Base-by-base conservation (phyloP, 2,329 filamentous ascomycete genomes). In the Berkeleyomyces rouxiae region DNA sequence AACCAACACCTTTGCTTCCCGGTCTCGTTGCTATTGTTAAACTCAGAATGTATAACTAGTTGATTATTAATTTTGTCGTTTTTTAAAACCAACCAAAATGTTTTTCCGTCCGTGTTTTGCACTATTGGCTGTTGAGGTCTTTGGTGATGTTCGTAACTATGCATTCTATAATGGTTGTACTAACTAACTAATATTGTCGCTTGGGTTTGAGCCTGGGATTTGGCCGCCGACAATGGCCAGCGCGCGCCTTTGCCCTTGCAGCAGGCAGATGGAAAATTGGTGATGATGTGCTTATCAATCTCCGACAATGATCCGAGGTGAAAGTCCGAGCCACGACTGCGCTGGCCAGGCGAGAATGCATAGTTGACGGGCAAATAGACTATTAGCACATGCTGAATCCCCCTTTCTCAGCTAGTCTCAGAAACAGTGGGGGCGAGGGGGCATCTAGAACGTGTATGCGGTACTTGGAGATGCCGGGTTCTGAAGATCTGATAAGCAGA, bases 401-500 rank as follows among this genome's bases (percentile, higher is more conserved):
- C 23, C 23, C 23, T 23, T 23, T 23, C 23, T 23, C 23, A 23
- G 23, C 23, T 2, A 23, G 23, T 23, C 2, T 1, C 23, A 2
- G 23, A 23, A 23, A 23, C 23, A 23, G 23, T 23, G 23, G 23
- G 31, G 23, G 47, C 47, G 23, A 23, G 49, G n/a, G 16, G 49
- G 23, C 23, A 23, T 33, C 49, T 53, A 33, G 49, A 33, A 33
- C 16, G 11, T 33, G 4, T 36, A 39, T 6, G 31, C 13, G 23
- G n/a, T 49, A 23, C 5, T 49, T 49, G 33, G 57, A 13, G 58
- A 47, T 59, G 13, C n/a, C n/a, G 40, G 42, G 11, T 59, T 58
- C 5, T 37, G 33, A 59, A 46, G 58, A 59, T 59, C 58, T 59
- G 58, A 59, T 59, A 59, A 59, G 58, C 58, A 59, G 42, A 44